phyloP scores from a whole-genome alignment of 2,329 filamentous ascomycete species.

The Huntiella omanensis region DNA sequence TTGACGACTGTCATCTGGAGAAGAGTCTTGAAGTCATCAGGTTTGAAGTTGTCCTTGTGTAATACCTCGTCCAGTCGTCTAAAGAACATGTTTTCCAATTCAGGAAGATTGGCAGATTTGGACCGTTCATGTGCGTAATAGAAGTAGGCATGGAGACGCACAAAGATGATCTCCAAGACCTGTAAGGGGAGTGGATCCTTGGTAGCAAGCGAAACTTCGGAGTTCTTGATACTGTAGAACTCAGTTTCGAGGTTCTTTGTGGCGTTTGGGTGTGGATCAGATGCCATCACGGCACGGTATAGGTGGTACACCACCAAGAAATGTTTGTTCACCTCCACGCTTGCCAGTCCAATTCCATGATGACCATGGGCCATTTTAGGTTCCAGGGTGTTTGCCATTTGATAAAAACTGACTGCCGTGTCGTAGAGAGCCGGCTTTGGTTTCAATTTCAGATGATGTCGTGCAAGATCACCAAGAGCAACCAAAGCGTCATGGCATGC shows the following conservation, averaged over 20 bases:
- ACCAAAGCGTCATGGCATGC: slow-evolving; percentile 73
- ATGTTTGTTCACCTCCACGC: slow-evolving; percentile 58
- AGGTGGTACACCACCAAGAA: slow-evolving; percentile 78
- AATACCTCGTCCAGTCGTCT: slow-evolving; percentile 40
- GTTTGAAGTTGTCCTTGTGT: neutral
- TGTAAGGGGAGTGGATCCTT: slow-evolving; percentile 26
- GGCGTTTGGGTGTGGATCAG: slow-evolving; percentile 56
- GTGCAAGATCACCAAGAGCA: slow-evolving; percentile 72
- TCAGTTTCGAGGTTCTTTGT: slow-evolving; percentile 60
- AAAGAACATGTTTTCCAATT: slow-evolving; percentile 72
- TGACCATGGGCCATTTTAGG: slow-evolving; percentile 66
- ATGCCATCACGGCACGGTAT: slow-evolving; percentile 61
- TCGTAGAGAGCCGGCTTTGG: slow-evolving; percentile 60
- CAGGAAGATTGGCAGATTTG: slow-evolving; percentile 39
- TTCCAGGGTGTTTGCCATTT: slow-evolving; percentile 58
- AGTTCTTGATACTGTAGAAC: slow-evolving; percentile 34
- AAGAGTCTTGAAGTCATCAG: slow-evolving; percentile 2
- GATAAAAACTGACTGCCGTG: slow-evolving; percentile 67
- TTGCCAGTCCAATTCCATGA: slow-evolving; percentile 80
- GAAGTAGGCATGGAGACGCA: slow-evolving; percentile 69
- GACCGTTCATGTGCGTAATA: slow-evolving; percentile 59
- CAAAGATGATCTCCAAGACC: slow-evolving; percentile 61
- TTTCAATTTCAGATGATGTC: slow-evolving; percentile 62
- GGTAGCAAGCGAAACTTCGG: slow-evolving; percentile 18
- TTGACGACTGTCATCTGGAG: slow-evolving; percentile 55